Percentiles rank a stretch among this genome's conserved stretches.
Evolutionary conservation across 1,284 basidiomycete genomes (phyloP).

Genomic region (Ustilago esculenta): DNA sequence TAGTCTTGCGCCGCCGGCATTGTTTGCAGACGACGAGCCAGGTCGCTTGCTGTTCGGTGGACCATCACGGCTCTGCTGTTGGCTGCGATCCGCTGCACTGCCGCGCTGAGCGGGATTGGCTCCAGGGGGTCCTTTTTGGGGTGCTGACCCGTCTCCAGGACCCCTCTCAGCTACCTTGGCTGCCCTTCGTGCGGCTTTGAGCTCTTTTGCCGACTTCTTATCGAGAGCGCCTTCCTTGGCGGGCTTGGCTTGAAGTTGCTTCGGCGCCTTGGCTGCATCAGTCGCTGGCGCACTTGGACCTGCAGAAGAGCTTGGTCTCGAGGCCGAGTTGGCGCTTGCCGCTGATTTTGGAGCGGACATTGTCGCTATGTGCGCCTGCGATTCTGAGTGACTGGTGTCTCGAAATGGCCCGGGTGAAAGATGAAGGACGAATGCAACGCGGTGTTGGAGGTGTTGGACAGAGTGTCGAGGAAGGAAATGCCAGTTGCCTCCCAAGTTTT

Average conservation of each 20-base stretch:
- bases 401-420: neutral
- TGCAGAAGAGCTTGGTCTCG: slow-evolving; percentile 15
- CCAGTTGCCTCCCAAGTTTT: no score
- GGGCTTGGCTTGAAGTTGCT: slow-evolving; percentile 10
- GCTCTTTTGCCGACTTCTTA: slow-evolving; percentile 59
- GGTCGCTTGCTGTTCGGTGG: slow-evolving; percentile 18
- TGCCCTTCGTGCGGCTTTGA: slow-evolving; percentile 56
- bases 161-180: slow-evolving; percentile 47
- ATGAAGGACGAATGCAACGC: no score
- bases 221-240: slow-evolving; percentile 25
- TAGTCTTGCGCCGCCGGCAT: slow-evolving; percentile 12
- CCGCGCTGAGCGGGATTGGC: slow-evolving; percentile 12
- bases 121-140: neutral
- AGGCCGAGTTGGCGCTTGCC: slow-evolving; percentile 2
- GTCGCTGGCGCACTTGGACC: slow-evolving; percentile 17
- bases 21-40: slow-evolving; percentile 23
- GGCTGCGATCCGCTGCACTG: slow-evolving; percentile 13
- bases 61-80: slow-evolving; percentile 17
- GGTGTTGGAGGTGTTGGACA: no score
- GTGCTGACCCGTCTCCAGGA: slow-evolving; percentile 4
- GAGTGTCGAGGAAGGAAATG: no score
- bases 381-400: neutral
- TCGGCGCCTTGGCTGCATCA: slow-evolving; percentile 7
- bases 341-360: slow-evolving; percentile 14
- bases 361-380: neutral